Evolutionary conservation across 371 early-diverging fungal species (phyloP).

Genomic region (Blyttiomyces sp.): DNA sequence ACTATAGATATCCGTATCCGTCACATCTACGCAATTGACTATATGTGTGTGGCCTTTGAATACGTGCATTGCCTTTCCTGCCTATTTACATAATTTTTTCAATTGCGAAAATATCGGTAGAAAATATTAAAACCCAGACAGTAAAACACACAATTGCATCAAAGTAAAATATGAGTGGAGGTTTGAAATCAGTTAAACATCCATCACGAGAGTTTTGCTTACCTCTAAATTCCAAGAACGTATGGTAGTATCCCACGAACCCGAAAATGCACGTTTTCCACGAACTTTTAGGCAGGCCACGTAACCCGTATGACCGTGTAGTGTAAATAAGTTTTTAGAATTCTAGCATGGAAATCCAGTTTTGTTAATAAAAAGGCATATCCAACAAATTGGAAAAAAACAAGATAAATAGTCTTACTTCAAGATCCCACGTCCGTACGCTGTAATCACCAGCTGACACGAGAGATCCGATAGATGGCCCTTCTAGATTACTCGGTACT

Average conservation of each 20-base stretch:
- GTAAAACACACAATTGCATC: no score
- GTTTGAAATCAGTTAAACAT: not conserved
- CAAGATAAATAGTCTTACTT: constrained; percentile 16
- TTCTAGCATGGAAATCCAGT: no score
- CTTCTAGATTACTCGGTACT: constrained; percentile 9
- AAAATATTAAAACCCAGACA: no score
- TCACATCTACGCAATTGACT: constrained; percentile 48
- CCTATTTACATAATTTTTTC: constrained; percentile 9
- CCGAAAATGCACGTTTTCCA: constrained; percentile 45
- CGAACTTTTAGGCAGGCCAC: constrained; percentile 39
- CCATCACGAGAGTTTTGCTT: not conserved
- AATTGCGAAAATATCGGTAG: not conserved
- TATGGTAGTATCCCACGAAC: constrained; percentile 46
- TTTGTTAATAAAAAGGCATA: no score
- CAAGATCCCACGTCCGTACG: constrained; percentile 36
- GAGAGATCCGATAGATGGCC: constrained; percentile 12
- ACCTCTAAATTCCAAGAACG: constrained; percentile 51
- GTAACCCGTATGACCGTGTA: constrained; percentile 42
- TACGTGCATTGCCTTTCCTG: constrained; percentile 46
- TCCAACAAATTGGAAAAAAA: no score
- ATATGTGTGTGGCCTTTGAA: constrained; percentile 48
- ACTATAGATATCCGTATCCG: constrained; percentile 43
- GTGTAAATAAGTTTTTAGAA: constrained; percentile 8
- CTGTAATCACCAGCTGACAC: constrained; percentile 46
- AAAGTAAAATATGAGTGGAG: not conserved